Base-by-base conservation (phyloP, 257 asterid species). In the Vinca minor region DNA sequence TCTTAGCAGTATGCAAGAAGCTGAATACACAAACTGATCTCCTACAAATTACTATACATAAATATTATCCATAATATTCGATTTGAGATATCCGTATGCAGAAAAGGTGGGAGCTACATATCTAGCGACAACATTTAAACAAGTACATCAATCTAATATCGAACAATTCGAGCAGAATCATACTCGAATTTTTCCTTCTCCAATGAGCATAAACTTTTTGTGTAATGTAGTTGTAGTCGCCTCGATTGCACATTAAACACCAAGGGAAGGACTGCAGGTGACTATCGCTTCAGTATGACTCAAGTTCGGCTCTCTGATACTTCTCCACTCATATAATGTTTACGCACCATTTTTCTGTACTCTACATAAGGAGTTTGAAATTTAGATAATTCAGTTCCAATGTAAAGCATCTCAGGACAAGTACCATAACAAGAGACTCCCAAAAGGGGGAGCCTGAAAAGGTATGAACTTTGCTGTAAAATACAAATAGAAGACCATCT, bases 291-390 rank as follows among this genome's bases (percentile, higher is more conserved):
- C 17, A 10, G 38, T 35, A 23, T 35, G 15, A 23, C 10, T 1
- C 52, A 59, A 48, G 23, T 77, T 81, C 85, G 83, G 84, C 68
- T 73, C 72, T 79, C 81, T 1, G 62, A 69, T 46, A 73, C 71
- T 66, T 77, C 87, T 57, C 78, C 90, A 38, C 79, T 79, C 72
- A 54, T 70, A 74, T 83, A 71, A 70, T 79, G 82, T 64, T 79
- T 87, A 29, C 63, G 82, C 56, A 87, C 90, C 82, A 78, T 82
- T 69, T 83, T 85, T 50, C 74, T 73, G 80, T 84, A 85, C 60
- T 85, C 95, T 87, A 77, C 79, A 83, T 65, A 23, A 56, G 31
- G 44, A 57, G 50, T 54, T 55, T 18, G 28, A n/a, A n/a, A n/a
- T n/a, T n/a, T 21, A 36, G 15, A 59, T 26, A 12, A 66, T 49